These are phyloP conservation scores for Boletus subcaerulescens DNA, from an alignment of 768 basidiomycete species.

Conservation along the genomic window DNA sequence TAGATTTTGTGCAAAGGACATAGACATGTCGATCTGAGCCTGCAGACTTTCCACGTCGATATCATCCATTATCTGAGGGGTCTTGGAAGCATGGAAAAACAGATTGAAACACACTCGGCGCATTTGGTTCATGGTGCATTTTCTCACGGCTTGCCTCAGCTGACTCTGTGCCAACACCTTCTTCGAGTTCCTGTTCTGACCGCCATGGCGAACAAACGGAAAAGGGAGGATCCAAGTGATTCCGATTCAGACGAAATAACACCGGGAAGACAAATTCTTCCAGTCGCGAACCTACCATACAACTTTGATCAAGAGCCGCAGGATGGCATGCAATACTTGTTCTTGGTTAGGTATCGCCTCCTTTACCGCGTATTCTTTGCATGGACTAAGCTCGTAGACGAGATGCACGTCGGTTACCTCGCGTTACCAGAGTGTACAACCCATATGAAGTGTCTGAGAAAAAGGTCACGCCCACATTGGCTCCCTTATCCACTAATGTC, in stretches of 20 bases:
- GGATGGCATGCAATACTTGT: constrained; percentile 79
- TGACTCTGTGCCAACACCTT: not conserved
- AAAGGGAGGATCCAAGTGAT: constrained; percentile 46
- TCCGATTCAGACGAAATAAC: constrained; percentile 60
- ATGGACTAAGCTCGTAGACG: constrained; percentile 46
- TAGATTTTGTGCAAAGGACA: constrained; percentile 72
- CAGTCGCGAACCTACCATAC: constrained; percentile 75
- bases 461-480: constrained; percentile 16
- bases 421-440: constrained; percentile 60
- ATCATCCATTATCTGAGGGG: constrained; percentile 38
- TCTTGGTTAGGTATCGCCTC: constrained; percentile 65
- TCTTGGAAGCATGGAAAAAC: too few species aligned
- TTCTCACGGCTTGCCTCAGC: constrained; percentile 17
- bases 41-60: constrained; percentile 69
- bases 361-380: not conserved
- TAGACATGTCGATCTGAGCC: constrained; percentile 78
- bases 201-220: constrained; percentile 48
- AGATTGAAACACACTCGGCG: too few species aligned
- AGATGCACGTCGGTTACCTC: constrained; percentile 65
- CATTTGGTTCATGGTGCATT: not conserved
- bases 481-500: constrained; percentile 26
- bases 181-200: not conserved
- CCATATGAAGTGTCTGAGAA: constrained; percentile 54
- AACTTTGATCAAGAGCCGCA: constrained; percentile 62
- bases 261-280: constrained; percentile 69